These are phyloP conservation scores for Nigrospora sphaerica DNA, from an alignment of 2,329 filamentous ascomycete species.

Conservation along the genomic window DNA sequence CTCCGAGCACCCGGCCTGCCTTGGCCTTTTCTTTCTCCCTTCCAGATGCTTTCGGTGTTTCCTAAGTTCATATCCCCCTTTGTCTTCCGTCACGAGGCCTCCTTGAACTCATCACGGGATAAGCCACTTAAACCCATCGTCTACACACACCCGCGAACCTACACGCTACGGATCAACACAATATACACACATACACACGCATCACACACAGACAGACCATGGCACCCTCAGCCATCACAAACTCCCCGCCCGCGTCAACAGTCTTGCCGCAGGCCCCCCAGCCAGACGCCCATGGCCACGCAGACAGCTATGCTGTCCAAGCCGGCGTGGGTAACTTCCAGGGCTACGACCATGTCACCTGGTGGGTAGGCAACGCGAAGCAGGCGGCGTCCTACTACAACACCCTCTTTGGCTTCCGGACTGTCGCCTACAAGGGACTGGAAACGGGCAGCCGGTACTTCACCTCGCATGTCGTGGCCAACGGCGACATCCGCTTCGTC, in stretches of 20 bases:
- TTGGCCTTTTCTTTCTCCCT: too few species aligned
- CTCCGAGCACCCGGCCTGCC: too few species aligned
- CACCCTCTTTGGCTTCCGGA: conserved; percentile 77
- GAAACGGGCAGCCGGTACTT: conserved; percentile 79
- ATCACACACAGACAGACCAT: conserved; percentile 30
- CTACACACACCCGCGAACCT: too few species aligned
- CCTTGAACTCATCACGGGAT: too few species aligned
- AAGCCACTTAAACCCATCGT: too few species aligned
- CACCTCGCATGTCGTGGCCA: conserved; percentile 77
- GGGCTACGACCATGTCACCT: conserved; percentile 88
- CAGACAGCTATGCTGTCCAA: conserved; percentile 48
- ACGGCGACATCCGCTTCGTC: conserved; percentile 71
- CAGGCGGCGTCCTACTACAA: conserved; percentile 88
- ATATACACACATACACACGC: too few species aligned
- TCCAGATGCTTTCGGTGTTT: too few species aligned
- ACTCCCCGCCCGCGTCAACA: conserved; percentile 33
- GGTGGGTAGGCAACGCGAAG: conserved; percentile 96
- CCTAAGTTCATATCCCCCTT: too few species aligned
- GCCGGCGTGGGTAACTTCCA: conserved; percentile 53
- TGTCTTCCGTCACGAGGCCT: too few species aligned
- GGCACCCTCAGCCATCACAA: conserved; percentile 52
- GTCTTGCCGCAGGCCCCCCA: neutral
- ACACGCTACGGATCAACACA: too few species aligned
- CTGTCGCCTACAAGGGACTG: conserved; percentile 76
- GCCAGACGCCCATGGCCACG: conserved; percentile 16